These are phyloP conservation scores for Viola pubescens DNA, from an alignment of 441 rosid species.

Conservation along the genomic window DNA sequence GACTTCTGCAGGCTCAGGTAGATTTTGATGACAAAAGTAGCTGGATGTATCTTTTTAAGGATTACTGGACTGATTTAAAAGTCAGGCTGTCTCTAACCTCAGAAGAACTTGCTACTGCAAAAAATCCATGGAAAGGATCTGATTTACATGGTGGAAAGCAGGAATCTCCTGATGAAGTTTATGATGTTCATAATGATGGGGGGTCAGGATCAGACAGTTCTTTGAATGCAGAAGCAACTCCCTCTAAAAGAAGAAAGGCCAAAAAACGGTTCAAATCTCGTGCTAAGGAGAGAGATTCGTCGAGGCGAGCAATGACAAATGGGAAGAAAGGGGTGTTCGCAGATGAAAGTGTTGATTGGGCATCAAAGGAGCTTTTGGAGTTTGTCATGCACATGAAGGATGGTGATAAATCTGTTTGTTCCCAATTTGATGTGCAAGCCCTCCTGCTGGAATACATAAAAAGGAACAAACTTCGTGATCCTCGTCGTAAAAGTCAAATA, in stretches of 20 bases:
- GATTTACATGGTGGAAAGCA: conserved; percentile 42
- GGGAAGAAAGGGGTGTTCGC: conserved; percentile 24
- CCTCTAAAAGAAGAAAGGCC: conserved; percentile 58
- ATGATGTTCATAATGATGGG: conserved; percentile 40
- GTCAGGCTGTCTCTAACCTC: conserved; percentile 49
- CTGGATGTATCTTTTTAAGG: conserved; percentile 95
- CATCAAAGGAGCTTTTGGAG: conserved; percentile 84
- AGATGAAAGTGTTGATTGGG: conserved; percentile 61
- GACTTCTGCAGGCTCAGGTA: conserved; percentile 47
- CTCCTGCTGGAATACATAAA: conserved; percentile 83
- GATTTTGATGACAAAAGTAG: conserved; percentile 85
- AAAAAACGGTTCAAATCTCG: conserved; percentile 55
- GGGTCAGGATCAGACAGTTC: conserved; percentile 59
- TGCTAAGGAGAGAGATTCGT: conserved; percentile 31
- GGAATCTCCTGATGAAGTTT: conserved; percentile 37
- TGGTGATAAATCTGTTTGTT: conserved; percentile 67
- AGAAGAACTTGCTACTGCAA: conserved; percentile 63
- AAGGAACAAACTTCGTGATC: conserved; percentile 85
- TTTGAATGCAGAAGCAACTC: conserved; percentile 34
- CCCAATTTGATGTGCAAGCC: conserved; percentile 70
- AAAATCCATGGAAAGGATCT: conserved; percentile 64
- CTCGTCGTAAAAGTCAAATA: conserved; percentile 81
- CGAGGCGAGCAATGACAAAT: conserved; percentile 22
- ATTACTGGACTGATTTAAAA: conserved; percentile 80
- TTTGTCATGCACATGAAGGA: conserved; percentile 80